A percentile compares a stretch with the other conserved stretches of the same genome.
Conservation (phyloP, 768 basidiomycete species). For the Termitomyces sp. region DNA sequence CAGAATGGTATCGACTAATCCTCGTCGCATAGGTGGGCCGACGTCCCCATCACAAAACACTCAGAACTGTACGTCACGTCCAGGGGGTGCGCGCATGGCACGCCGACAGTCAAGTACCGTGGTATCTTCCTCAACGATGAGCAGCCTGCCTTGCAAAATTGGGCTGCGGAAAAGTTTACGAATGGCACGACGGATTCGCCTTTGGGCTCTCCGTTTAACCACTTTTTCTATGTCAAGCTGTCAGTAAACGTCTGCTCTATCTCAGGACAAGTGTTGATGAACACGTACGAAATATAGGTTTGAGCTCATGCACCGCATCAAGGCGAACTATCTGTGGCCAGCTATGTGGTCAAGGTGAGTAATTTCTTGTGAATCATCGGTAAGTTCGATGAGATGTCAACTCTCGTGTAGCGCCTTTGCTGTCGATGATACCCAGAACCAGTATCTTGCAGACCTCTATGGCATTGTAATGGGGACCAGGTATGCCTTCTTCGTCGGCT, state of each 20-base stretch:
- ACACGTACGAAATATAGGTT: conserved; percentile 36
- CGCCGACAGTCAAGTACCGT: conserved; percentile 67
- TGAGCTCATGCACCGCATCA: conserved; percentile 62
- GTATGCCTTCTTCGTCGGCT: conserved; percentile 18
- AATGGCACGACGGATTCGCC: conserved; percentile 52
- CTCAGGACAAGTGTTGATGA: background rate
- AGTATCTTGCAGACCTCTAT: conserved; percentile 58
- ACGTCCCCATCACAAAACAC: conserved; percentile 48
- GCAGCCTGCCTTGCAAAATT: conserved; percentile 66
- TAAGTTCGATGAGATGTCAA: background rate
- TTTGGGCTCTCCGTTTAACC: conserved; percentile 59
- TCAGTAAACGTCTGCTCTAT: conserved; percentile 20
- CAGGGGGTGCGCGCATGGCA: conserved; percentile 50
- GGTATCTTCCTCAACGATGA: conserved; percentile 78
- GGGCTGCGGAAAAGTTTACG: conserved; percentile 68
- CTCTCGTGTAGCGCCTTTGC: conserved; percentile 41
- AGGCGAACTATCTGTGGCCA: conserved; percentile 73
- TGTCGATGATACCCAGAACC: conserved; percentile 58
- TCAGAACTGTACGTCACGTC: conserved; percentile 38
- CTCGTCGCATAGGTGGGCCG: conserved; percentile 58
- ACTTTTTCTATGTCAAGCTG: conserved; percentile 55
- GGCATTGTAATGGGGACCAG: conserved; percentile 73
- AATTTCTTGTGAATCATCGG: background rate
- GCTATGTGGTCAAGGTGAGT: conserved; percentile 41
- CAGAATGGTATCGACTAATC: background rate